phyloP scores from a whole-genome alignment of 208 protist genomes.

The Leptomonas seymouri region DNA sequence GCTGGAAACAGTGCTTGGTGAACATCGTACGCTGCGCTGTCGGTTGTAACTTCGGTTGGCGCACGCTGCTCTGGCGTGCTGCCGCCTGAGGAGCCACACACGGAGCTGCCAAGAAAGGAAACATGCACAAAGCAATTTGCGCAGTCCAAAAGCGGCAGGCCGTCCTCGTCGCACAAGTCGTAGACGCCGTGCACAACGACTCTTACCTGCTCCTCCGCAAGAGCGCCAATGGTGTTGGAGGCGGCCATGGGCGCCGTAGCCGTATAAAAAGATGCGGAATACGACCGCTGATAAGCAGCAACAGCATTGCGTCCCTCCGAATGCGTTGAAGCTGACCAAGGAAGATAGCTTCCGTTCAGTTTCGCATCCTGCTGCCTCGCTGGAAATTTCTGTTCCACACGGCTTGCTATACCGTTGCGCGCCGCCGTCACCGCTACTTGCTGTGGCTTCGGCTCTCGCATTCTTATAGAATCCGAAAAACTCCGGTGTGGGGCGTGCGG shows the following conservation, averaged over 20 bases:
- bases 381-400: neutral
- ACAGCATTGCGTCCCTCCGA: neutral
- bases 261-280: neutral
- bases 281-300: neutral
- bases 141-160: conserved; percentile 1
- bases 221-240: too few species aligned
- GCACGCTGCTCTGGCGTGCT: neutral
- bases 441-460: neutral
- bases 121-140: conserved; percentile 1
- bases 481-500: neutral
- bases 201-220: neutral
- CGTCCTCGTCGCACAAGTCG: conserved; percentile 9
- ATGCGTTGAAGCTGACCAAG: neutral
- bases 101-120: neutral
- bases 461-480: neutral
- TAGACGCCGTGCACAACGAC: neutral
- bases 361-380: neutral
- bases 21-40: neutral
- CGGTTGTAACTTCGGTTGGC: neutral
- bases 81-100: neutral
- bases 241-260: neutral
- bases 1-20: neutral
- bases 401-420: neutral
- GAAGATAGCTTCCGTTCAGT: neutral
- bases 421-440: too few species aligned